phyloP scores from a whole-genome alignment of 768 basidiomycete species.

The Kwoniella botswanensis region DNA sequence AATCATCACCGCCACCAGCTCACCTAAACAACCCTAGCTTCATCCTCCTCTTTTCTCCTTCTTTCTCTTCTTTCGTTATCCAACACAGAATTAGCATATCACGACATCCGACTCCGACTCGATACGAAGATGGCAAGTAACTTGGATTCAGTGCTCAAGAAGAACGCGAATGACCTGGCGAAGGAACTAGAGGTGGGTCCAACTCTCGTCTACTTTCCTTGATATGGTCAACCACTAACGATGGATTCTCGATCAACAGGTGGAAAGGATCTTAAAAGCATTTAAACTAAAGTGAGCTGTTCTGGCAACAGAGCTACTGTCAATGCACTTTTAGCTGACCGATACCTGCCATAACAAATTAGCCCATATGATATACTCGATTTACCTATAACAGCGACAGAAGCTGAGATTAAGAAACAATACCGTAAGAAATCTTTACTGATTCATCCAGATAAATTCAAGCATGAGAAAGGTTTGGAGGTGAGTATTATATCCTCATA shows the following conservation, averaged over 20 bases:
- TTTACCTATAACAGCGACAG: slow-evolving; percentile 65
- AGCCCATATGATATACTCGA: slow-evolving; percentile 95
- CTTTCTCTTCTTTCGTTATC: not conserved
- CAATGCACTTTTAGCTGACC: no score
- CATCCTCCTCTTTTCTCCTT: not conserved
- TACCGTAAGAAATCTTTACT: slow-evolving; percentile 63
- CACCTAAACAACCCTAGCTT: no score
- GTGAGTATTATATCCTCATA: slow-evolving; percentile 34
- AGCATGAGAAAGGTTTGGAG: slow-evolving; percentile 64
- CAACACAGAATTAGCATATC: no score
- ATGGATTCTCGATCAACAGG: slow-evolving; percentile 35
- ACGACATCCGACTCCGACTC: not conserved
- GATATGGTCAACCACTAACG: slow-evolving; percentile 14
- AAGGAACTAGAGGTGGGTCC: slow-evolving; percentile 50
- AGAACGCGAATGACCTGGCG: slow-evolving; percentile 41
- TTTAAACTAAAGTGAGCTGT: slow-evolving; percentile 90
- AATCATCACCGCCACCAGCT: not conserved
- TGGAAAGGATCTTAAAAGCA: slow-evolving; percentile 84
- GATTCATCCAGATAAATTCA: slow-evolving; percentile 97
- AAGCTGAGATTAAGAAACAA: slow-evolving; percentile 86
- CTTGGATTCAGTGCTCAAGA: slow-evolving; percentile 38
- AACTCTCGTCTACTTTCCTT: not conserved
- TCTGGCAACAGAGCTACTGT: no score
- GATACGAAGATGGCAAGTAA: slow-evolving; percentile 25
- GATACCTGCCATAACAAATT: slow-evolving; percentile 3